Conservation (phyloP, 2,329 filamentous ascomycete species). For the Scorias spongiosa region DNA sequence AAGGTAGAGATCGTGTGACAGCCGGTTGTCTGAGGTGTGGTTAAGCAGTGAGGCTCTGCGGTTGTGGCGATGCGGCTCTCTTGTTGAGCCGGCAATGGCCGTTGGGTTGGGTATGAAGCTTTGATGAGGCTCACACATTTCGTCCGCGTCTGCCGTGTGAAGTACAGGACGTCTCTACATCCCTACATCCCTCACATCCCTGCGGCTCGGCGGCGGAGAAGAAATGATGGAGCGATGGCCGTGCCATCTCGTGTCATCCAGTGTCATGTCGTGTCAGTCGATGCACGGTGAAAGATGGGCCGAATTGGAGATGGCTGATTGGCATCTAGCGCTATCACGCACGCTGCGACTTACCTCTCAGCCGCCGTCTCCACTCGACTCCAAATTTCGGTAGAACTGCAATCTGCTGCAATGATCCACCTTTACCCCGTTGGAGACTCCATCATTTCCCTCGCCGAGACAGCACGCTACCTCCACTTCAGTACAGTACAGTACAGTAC, state of each 20-base stretch:
- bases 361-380: background rate
- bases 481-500: too few relatives aligned
- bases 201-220: background rate
- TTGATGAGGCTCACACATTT: background rate
- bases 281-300: background rate
- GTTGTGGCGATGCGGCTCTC: background rate
- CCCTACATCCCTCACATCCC: too few relatives aligned
- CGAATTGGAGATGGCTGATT: too few relatives aligned
- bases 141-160: background rate
- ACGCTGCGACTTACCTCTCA: background rate
- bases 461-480: too few relatives aligned
- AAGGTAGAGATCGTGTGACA: background rate
- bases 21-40: background rate
- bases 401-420: background rate
- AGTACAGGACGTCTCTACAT: background rate
- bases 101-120: background rate
- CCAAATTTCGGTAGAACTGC: background rate
- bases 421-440: background rate
- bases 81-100: background rate
- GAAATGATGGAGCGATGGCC: background rate
- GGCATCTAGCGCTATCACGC: too few relatives aligned
- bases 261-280: too few relatives aligned
- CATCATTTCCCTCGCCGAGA: background rate
- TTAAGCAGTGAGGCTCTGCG: background rate
- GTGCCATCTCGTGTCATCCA: background rate